A percentile compares a stretch with the other conserved stretches of the same genome.
These are phyloP conservation scores for Pseudocercospora vitis DNA, from an alignment of 2,329 filamentous ascomycete species.

Conservation along the genomic window DNA sequence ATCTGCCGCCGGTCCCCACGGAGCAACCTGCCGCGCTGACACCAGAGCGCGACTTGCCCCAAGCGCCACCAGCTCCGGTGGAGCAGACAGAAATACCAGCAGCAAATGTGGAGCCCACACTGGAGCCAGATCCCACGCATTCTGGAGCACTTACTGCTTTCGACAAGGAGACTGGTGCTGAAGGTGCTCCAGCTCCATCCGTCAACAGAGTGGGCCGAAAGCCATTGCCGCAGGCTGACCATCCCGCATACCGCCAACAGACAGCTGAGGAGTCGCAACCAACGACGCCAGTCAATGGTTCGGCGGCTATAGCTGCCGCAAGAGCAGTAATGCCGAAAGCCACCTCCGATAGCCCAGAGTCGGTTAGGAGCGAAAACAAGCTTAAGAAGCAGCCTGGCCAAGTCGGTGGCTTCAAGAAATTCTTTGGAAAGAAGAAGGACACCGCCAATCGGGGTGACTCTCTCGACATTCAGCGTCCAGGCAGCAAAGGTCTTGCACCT, in stretches of 20 bases:
- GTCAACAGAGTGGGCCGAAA: slow-evolving; percentile 34
- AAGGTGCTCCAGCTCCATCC: slow-evolving; percentile 16
- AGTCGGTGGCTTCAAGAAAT: slow-evolving; percentile 58
- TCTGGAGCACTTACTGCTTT: slow-evolving; percentile 16
- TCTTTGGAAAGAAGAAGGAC: slow-evolving; percentile 65
- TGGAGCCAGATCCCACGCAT: slow-evolving; percentile 8
- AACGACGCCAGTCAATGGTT: slow-evolving; percentile 33
- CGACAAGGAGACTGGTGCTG: slow-evolving; percentile 27
- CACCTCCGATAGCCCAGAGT: slow-evolving; percentile 36
- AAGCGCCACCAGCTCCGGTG: slow-evolving; percentile 20
- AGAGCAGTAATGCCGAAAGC: slow-evolving; percentile 33
- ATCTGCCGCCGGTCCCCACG: neutral
- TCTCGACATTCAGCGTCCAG: slow-evolving; percentile 53
- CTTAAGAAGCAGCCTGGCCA: slow-evolving; percentile 45
- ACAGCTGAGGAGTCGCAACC: slow-evolving; percentile 20
- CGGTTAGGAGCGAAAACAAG: slow-evolving; percentile 23
- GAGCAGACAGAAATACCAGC: slow-evolving; percentile 8
- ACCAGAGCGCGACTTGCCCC: slow-evolving; percentile 13
- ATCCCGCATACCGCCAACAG: slow-evolving; percentile 45
- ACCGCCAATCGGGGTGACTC: slow-evolving; percentile 40
- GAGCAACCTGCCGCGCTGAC: slow-evolving; percentile 16
- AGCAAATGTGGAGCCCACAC: slow-evolving; percentile 8
- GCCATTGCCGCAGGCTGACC: slow-evolving; percentile 38
- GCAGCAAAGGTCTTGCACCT: slow-evolving; percentile 30
- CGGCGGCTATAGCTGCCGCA: slow-evolving; percentile 35